Conservation (phyloP, 768 basidiomycete species). For the Termitomyces sp. region DNA sequence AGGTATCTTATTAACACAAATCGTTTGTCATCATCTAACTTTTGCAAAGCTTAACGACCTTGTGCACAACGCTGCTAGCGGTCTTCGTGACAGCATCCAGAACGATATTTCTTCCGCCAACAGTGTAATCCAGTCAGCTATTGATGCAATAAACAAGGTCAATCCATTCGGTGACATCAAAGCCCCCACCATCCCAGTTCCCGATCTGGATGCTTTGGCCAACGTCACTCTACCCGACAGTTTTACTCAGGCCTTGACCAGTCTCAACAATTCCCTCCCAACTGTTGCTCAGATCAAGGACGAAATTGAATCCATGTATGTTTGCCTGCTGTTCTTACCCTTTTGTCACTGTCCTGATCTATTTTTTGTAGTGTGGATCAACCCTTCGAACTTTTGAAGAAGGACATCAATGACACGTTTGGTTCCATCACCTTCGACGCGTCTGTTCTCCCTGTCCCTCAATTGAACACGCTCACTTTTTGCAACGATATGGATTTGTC, state of each 20-base stretch:
- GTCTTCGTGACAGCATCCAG: slow-evolving; percentile 70
- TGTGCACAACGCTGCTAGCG: slow-evolving; percentile 53
- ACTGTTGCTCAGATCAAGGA: slow-evolving; percentile 73
- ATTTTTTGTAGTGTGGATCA: slow-evolving; percentile 59
- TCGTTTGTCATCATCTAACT: neutral
- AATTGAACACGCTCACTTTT: slow-evolving; percentile 63
- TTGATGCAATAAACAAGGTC: slow-evolving; percentile 69
- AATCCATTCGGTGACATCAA: slow-evolving; percentile 70
- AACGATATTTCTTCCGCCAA: slow-evolving; percentile 67
- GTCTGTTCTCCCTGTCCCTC: slow-evolving; percentile 73
- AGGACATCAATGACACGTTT: slow-evolving; percentile 88
- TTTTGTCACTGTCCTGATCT: slow-evolving; percentile 1
- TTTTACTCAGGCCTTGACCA: slow-evolving; percentile 69
- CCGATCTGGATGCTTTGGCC: slow-evolving; percentile 67
- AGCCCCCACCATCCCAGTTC: slow-evolving; percentile 70
- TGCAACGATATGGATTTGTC: slow-evolving; percentile 79
- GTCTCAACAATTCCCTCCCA: slow-evolving; percentile 79
- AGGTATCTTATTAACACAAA: slow-evolving; percentile 41
- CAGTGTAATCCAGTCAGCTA: slow-evolving; percentile 57
- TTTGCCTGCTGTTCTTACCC: slow-evolving; percentile 7
- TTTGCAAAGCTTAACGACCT: slow-evolving; percentile 63
- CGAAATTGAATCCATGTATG: slow-evolving; percentile 64
- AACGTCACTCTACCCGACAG: slow-evolving; percentile 79
- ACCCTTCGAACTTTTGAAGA: slow-evolving; percentile 85
- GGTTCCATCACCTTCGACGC: slow-evolving; percentile 67